phyloP scores from a whole-genome alignment of 805 yeast species.

The Candida gorgasii region DNA sequence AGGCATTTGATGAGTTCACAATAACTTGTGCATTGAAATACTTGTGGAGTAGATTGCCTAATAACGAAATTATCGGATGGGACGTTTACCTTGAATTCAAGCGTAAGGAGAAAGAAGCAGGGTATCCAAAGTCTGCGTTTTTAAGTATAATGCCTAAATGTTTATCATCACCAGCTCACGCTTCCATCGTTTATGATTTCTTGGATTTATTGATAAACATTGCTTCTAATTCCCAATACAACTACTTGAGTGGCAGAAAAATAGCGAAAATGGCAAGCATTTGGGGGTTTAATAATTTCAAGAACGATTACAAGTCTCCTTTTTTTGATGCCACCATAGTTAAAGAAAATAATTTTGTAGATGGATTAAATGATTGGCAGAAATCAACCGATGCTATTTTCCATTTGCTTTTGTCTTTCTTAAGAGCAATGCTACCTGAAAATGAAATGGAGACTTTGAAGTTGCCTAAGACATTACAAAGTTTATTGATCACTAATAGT shows the following conservation, averaged over 20 bases:
- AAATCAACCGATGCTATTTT: slow-evolving; percentile 84
- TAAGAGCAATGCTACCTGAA: slow-evolving; percentile 75
- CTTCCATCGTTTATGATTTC: slow-evolving; percentile 85
- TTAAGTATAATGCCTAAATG: slow-evolving; percentile 82
- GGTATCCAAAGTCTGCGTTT: slow-evolving; percentile 73
- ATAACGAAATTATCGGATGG: slow-evolving; percentile 83
- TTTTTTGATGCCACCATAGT: slow-evolving; percentile 39
- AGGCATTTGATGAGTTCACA: slow-evolving; percentile 61
- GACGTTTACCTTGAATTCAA: slow-evolving; percentile 73
- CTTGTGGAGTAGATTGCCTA: slow-evolving; percentile 84
- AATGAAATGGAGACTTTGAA: slow-evolving; percentile 56
- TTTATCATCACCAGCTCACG: slow-evolving; percentile 80
- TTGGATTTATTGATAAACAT: slow-evolving; percentile 76
- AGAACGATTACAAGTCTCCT: slow-evolving; percentile 24
- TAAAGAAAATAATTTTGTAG: slow-evolving; percentile 48
- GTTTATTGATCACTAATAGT: slow-evolving; percentile 59
- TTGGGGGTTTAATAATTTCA: slow-evolving; percentile 72
- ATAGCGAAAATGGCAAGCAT: slow-evolving; percentile 79
- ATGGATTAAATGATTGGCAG: slow-evolving; percentile 76
- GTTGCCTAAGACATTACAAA: slow-evolving; percentile 67
- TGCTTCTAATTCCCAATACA: slow-evolving; percentile 75
- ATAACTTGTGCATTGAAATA: slow-evolving; percentile 75
- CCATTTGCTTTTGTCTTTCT: slow-evolving; percentile 73
- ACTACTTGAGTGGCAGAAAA: slow-evolving; percentile 77
- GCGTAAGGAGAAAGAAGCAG: slow-evolving; percentile 60